Evolutionary conservation across 192 early-diverging fungal genomes (phyloP).

Genomic region (Coemansia sp.): DNA sequence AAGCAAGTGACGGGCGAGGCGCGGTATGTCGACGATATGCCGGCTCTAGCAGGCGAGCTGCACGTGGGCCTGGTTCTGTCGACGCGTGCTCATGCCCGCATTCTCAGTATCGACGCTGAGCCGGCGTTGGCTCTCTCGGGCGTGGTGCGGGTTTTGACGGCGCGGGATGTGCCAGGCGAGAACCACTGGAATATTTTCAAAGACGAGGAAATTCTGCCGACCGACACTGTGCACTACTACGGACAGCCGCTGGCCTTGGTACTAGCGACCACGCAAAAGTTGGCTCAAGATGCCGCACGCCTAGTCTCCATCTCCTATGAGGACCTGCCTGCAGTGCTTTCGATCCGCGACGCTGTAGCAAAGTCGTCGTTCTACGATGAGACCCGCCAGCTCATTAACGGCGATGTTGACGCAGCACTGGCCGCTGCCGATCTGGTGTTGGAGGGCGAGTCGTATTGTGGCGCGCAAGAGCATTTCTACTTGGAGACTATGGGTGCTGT

Average conservation of each 20-base stretch:
- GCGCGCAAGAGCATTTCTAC: constrained; percentile 88
- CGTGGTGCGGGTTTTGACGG: constrained; percentile 67
- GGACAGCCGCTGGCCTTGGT: constrained; percentile 84
- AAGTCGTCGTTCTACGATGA: constrained; percentile 64
- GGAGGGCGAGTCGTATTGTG: constrained; percentile 61
- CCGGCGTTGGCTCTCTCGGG: constrained; percentile 66
- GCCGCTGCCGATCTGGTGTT: constrained; percentile 57
- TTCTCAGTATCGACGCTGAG: constrained; percentile 62
- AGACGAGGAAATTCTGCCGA: constrained; percentile 84
- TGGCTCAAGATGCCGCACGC: constrained; percentile 71
- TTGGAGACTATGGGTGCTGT: constrained; percentile 77
- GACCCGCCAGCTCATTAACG: constrained; percentile 60
- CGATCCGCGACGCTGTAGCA: constrained; percentile 81
- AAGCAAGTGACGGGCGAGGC: constrained; percentile 89
- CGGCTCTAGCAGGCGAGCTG: constrained; percentile 66
- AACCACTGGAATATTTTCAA: constrained; percentile 62
- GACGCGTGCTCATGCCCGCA: constrained; percentile 68
- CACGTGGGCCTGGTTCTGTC: constrained; percentile 72
- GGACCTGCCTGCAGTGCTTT: constrained; percentile 68
- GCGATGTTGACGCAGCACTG: constrained; percentile 65
- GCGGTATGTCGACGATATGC: constrained; percentile 86
- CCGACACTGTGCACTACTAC: constrained; percentile 64
- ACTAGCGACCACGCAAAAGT: constrained; percentile 65
- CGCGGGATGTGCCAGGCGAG: constrained; percentile 70
- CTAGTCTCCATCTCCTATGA: constrained; percentile 76